Conservation (phyloP, 1,139 yeast genomes). For the Blastobotrys proliferans region DNA sequence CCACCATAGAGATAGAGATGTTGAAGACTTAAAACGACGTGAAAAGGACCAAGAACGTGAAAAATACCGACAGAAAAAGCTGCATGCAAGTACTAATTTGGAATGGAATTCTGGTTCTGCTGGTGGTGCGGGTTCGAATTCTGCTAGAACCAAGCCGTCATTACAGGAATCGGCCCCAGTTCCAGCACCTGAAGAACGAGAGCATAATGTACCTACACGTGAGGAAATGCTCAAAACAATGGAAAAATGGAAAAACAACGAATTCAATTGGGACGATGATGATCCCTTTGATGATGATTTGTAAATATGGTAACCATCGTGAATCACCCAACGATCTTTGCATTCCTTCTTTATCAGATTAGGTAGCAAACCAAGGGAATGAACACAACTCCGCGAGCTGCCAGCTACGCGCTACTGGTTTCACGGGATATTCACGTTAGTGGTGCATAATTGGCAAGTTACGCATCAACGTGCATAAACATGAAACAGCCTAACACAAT, state of each 20-base stretch:
- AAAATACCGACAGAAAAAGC: slow-evolving; percentile 6
- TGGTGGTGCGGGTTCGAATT: background rate
- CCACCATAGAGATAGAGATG: background rate
- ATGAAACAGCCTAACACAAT: background rate
- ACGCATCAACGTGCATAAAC: no score
- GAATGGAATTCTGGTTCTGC: slow-evolving; percentile 1
- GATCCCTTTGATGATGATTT: slow-evolving; percentile 10
- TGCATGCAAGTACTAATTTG: background rate
- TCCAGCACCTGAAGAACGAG: background rate
- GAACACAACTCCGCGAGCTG: no score
- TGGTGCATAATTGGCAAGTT: no score
- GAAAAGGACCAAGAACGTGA: slow-evolving; percentile 9
- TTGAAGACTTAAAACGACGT: slow-evolving; percentile 1
- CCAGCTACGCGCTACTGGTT: no score
- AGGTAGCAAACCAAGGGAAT: background rate
- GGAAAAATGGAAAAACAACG: slow-evolving; percentile 5
- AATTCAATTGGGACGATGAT: slow-evolving; percentile 5
- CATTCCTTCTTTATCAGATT: background rate
- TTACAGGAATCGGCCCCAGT: background rate
- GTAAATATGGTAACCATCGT: background rate
- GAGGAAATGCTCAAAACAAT: background rate
- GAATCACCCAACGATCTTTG: background rate
- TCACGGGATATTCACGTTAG: no score
- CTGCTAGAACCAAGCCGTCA: background rate
- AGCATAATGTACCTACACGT: background rate